These are phyloP conservation scores for Thielaviopsis euricoi DNA, from an alignment of 2,329 filamentous ascomycete genomes.

Conservation along the genomic window DNA sequence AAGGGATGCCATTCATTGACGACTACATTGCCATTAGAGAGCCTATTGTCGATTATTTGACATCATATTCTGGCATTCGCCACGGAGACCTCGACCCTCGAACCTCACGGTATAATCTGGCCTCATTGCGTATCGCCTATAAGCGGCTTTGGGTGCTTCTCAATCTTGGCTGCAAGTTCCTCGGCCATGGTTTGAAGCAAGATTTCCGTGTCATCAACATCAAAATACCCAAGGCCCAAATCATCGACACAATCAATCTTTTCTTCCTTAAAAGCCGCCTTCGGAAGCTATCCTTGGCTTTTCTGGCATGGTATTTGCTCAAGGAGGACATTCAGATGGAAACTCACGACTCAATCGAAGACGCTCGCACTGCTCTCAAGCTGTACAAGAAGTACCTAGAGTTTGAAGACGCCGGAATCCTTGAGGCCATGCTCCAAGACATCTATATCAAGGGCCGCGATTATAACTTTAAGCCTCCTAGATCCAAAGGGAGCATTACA, in stretches of 20 bases:
- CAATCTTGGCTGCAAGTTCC: constrained; percentile 83
- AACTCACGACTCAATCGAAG: constrained; percentile 89
- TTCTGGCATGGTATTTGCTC: constrained; percentile 78
- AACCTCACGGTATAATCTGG: constrained; percentile 64
- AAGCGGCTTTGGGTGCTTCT: constrained; percentile 96
- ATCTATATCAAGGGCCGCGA: constrained; percentile 48
- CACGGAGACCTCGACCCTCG: constrained; percentile 68
- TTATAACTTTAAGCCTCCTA: constrained; percentile 34
- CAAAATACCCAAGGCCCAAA: constrained; percentile 74
- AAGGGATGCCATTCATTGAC: constrained; percentile 83
- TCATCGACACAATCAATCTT: constrained; percentile 85
- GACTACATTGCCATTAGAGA: constrained; percentile 91
- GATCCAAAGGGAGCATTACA: constrained; percentile 21
- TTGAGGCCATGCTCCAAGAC: constrained; percentile 71
- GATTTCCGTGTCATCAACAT: constrained; percentile 99
- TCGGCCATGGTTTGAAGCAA: constrained; percentile 83
- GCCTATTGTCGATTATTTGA: constrained; percentile 87
- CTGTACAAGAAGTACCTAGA: constrained; percentile 82
- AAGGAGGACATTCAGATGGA: constrained; percentile 88
- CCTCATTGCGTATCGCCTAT: constrained; percentile 81
- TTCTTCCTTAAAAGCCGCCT: constrained; percentile 70
- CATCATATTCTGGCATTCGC: constrained; percentile 82
- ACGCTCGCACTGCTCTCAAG: constrained; percentile 77
- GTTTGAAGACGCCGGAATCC: constrained; percentile 68
- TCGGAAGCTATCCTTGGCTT: constrained; percentile 79